Percentiles rank a stretch among this genome's conserved stretches.
phyloP scores from a whole-genome alignment of 139 green algal genomes.

The Volvox reticuliferus region DNA sequence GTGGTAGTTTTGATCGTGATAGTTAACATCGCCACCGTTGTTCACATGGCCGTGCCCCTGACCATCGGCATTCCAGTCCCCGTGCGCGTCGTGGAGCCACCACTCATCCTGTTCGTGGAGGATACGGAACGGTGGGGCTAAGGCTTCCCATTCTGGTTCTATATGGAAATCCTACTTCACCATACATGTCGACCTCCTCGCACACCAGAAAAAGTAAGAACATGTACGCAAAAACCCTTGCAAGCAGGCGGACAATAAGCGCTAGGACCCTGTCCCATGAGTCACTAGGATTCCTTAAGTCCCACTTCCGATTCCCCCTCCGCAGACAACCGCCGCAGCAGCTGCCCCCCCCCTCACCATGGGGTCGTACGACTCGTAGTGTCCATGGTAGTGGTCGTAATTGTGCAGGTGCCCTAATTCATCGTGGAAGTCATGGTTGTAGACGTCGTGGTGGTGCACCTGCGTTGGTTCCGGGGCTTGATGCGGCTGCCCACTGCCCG shows the following conservation, averaged over 20 bases:
- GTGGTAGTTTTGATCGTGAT: background rate
- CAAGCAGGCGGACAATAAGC: no score
- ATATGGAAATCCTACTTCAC: no score
- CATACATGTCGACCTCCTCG: no score
- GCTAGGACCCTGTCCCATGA: no score
- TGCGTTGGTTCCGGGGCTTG: background rate
- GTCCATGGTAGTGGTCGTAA: conserved; percentile 45
- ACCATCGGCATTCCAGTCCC: conserved; percentile 37
- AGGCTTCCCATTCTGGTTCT: no score
- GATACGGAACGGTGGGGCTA: background rate
- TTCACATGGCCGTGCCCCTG: background rate
- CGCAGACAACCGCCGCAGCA: no score
- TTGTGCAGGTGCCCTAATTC: background rate
- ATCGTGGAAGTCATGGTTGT: conserved; percentile 8
- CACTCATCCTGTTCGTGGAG: conserved; percentile 4
- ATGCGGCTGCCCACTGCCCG: background rate
- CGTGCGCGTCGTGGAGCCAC: conserved; percentile 38
- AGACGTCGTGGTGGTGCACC: conserved; percentile 23
- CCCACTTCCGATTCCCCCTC: no score
- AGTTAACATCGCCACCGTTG: no score
- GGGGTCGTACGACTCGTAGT: conserved; percentile 42
- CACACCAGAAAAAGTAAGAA: no score
- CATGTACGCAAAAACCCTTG: no score
- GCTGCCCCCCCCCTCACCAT: background rate
- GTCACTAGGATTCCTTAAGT: no score